Evolutionary conservation across 192 early-diverging fungal genomes (phyloP).

Genomic region (Umbelopsis vinacea): DNA sequence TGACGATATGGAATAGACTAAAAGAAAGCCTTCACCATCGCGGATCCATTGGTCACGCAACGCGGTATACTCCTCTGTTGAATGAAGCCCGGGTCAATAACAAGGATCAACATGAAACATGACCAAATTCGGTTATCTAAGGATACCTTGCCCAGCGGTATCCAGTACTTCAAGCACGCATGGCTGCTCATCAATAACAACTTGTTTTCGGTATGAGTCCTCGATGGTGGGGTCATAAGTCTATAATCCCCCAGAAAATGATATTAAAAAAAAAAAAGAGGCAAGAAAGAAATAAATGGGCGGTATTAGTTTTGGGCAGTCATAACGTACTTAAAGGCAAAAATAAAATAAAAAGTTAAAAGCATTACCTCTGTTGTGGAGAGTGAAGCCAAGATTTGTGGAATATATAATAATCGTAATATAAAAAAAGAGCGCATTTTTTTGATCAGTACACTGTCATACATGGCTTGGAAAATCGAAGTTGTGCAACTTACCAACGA

Average conservation of each 20-base stretch:
- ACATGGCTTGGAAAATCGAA: not conserved
- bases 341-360: conserved; percentile 3
- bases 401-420: conserved; percentile 3
- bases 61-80: conserved; percentile 75
- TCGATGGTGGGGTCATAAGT: conserved; percentile 99
- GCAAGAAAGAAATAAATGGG: not conserved
- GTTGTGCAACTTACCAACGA: conserved; percentile 46
- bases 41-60: conserved; percentile 82
- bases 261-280: not conserved
- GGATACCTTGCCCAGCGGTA: conserved; percentile 82
- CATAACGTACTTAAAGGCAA: not conserved
- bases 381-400: not conserved
- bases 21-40: conserved; percentile 83
- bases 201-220: conserved; percentile 97
- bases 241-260: conserved; percentile 27
- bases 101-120: not conserved
- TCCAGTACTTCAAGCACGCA: conserved; percentile 98
- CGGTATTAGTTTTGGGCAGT: not conserved
- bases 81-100: not conserved
- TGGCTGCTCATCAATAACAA: conserved; percentile 95
- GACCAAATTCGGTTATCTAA: not conserved
- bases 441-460: not conserved
- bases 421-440: not conserved
- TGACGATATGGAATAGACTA: conserved; percentile 90
- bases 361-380: conserved; percentile 26